Conservation (phyloP, 192 early-diverging fungal genomes). For the Ambispora gerdemannii region DNA sequence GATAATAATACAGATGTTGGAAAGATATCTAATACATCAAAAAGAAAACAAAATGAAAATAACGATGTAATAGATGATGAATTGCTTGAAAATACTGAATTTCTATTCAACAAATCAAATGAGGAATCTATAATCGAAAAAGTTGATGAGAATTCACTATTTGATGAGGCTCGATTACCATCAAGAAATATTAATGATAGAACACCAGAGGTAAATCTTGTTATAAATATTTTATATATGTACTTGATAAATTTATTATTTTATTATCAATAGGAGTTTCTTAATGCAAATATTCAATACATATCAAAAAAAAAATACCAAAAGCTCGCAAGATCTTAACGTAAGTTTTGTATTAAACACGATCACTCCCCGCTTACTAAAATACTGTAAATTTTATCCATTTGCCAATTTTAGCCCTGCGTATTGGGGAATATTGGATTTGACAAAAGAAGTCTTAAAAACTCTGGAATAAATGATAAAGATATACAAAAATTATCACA, state of each 20-base stretch:
- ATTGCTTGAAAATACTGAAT: neutral
- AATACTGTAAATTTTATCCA: neutral
- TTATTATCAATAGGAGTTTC: neutral
- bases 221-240: slow-evolving; percentile 2
- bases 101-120: neutral
- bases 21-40: too few relatives aligned
- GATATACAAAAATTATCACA: slow-evolving; percentile 14
- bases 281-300: neutral
- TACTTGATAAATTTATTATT: slow-evolving; percentile 8
- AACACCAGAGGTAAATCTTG: neutral
- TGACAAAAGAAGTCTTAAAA: slow-evolving; percentile 19
- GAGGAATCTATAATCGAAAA: slow-evolving; percentile 2
- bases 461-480: slow-evolving; percentile 5
- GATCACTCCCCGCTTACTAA: slow-evolving; percentile 8
- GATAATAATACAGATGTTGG: too few relatives aligned
- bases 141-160: neutral
- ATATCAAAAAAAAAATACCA: slow-evolving; percentile 9
- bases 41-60: too few relatives aligned
- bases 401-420: slow-evolving; percentile 1
- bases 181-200: too few relatives aligned
- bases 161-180: neutral
- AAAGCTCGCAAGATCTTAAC: slow-evolving; percentile 6
- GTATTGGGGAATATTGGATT: slow-evolving; percentile 23
- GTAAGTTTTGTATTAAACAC: slow-evolving; percentile 7
- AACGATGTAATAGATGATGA: neutral